These are phyloP conservation scores for Setomelanomma holmii DNA, from an alignment of 2,329 filamentous ascomycete species.

Conservation along the genomic window DNA sequence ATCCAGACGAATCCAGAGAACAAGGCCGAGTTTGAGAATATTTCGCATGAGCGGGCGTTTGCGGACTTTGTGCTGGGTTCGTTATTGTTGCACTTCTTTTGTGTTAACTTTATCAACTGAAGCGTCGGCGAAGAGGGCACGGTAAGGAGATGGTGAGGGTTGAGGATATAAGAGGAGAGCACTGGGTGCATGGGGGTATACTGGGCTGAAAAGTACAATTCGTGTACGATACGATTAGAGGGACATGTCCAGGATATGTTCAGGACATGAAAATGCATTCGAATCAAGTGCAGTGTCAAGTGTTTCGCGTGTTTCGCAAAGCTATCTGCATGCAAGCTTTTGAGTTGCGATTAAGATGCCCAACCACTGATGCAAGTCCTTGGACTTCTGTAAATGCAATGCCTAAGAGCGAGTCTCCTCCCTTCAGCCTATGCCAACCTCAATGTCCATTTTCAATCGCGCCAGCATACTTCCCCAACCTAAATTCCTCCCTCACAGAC, in stretches of 20 bases:
- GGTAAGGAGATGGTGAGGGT: not conserved
- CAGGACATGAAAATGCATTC: not conserved
- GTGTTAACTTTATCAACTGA: slow-evolving; percentile 99
- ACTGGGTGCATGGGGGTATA: not conserved
- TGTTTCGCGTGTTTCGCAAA: too few species aligned
- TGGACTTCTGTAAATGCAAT: too few species aligned
- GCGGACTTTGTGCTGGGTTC: slow-evolving; percentile 96
- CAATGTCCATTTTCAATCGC: slow-evolving; percentile 3
- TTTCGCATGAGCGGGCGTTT: slow-evolving; percentile 89
- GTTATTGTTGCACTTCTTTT: slow-evolving; percentile 97
- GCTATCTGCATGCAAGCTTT: too few species aligned
- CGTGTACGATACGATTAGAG: too few species aligned
- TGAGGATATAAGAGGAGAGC: not conserved
- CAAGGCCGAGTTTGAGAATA: slow-evolving; percentile 75
- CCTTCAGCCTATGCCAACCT: not conserved
- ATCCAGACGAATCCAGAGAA: slow-evolving; percentile 91
- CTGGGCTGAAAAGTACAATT: not conserved
- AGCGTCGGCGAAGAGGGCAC: slow-evolving; percentile 3
- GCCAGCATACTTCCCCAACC: slow-evolving; percentile 41
- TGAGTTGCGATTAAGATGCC: too few species aligned
- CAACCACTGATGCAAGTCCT: not conserved
- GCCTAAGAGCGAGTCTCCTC: not conserved
- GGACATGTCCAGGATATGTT: too few species aligned
- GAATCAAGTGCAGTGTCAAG: too few species aligned
- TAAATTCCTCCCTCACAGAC: slow-evolving; percentile 71